Conservation (phyloP, 2,329 filamentous ascomycete genomes). For the Diaporthe aspalathi region DNA sequence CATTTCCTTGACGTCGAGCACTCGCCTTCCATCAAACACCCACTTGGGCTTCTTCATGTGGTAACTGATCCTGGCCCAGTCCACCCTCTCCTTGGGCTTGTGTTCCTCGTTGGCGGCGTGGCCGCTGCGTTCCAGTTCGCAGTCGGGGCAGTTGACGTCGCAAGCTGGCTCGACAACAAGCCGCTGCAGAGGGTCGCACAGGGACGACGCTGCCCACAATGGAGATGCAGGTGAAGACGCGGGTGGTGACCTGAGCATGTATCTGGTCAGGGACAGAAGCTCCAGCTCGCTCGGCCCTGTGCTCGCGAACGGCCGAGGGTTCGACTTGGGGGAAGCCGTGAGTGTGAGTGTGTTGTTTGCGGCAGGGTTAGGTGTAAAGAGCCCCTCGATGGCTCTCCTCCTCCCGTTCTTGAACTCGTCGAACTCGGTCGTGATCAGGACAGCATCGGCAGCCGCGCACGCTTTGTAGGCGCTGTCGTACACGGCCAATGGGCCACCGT, state of each 20-base stretch:
- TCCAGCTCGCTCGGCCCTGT: constrained; percentile 56
- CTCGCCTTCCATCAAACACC: constrained; percentile 68
- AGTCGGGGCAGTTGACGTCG: constrained; percentile 61
- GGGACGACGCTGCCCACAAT: not conserved
- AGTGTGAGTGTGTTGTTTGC: not conserved
- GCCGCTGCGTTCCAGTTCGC: constrained; percentile 56
- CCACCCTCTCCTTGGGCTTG: constrained; percentile 59
- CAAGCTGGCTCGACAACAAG: constrained; percentile 60
- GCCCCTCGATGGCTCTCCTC: constrained; percentile 16
- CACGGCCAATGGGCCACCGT: constrained; percentile 58
- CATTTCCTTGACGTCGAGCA: constrained; percentile 62
- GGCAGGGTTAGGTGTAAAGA: constrained; percentile 1
- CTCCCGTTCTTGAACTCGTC: constrained; percentile 58
- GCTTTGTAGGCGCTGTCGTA: constrained; percentile 62
- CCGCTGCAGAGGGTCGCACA: constrained; percentile 57
- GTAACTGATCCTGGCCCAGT: constrained; percentile 63
- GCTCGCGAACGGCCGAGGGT: constrained; percentile 59
- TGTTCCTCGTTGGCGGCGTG: constrained; percentile 59
- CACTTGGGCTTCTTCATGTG: constrained; percentile 65
- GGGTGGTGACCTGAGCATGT: constrained; percentile 51
- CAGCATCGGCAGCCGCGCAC: constrained; percentile 60
- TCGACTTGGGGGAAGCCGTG: constrained; percentile 45
- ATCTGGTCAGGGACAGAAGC: constrained; percentile 60
- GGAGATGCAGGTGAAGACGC: not conserved
- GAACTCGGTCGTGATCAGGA: constrained; percentile 67